Evolutionary conservation across 1,284 basidiomycete genomes (phyloP).

Genomic region (Naganishia cerealis): DNA sequence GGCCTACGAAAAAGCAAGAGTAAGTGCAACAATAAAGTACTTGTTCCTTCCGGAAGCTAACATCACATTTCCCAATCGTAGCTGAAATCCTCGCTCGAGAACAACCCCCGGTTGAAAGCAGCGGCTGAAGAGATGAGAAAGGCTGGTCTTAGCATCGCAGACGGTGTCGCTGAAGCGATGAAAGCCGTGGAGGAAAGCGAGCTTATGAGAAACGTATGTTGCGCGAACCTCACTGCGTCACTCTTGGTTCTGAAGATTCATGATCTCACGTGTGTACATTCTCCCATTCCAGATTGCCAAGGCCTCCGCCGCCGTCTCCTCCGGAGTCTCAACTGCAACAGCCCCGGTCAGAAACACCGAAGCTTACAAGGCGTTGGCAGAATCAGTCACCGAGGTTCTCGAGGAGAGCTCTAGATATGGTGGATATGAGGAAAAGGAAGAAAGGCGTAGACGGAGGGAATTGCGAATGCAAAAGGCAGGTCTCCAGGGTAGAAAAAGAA

Average conservation of each 20-base stretch:
- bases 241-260: neutral
- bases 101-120: constrained; percentile 86
- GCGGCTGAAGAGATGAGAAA: constrained; percentile 88
- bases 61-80: constrained; percentile 46
- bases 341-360: constrained; percentile 92
- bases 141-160: constrained; percentile 85
- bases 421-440: constrained; percentile 90
- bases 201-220: constrained; percentile 31
- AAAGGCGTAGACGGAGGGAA: constrained; percentile 71
- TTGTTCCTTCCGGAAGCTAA: neutral
- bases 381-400: constrained; percentile 85
- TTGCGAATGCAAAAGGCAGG: constrained; percentile 78
- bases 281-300: constrained; percentile 64
- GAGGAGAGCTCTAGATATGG: constrained; percentile 93
- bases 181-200: constrained; percentile 35
- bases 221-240: neutral
- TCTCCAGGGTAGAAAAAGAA: constrained; percentile 57
- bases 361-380: constrained; percentile 87
- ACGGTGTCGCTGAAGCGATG: constrained; percentile 62
- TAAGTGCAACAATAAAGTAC: constrained; percentile 56
- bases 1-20: constrained; percentile 89
- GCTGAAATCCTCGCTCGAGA: constrained; percentile 91
- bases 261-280: neutral
- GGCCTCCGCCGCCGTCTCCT: constrained; percentile 74
- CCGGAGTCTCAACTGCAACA: constrained; percentile 72